Base-by-base conservation (phyloP, 306 rosid genomes). In the Trifolium fragiferum region DNA sequence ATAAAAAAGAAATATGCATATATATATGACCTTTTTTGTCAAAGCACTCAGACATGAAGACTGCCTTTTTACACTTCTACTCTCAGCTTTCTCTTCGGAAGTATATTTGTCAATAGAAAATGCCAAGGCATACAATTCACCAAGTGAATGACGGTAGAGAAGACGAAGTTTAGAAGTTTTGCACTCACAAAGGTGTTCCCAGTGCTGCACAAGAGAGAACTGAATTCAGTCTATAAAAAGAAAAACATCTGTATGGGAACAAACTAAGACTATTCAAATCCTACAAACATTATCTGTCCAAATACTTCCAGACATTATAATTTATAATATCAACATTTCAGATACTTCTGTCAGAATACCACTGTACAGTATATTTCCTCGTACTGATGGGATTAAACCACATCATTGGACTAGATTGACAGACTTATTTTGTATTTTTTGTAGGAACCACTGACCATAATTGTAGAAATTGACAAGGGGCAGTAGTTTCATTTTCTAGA, bases 141-240 rank as follows among this genome's bases (percentile, higher is more conserved):
- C 94, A 33, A 94, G 92, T 68, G 98, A 86, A 68, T 91, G 91
- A 44, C 98, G 98, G 72, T 91, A 94, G 67, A 83, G 87, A 84
- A 94, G 93, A 61, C 89, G 67, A 3, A 80, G 91, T 74, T 80
- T 87, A 66, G 82, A 77, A 85, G 88, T 79, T 83, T 90, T 86
- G 87, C 98, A 94, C 82, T 94, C 98, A 80, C 98, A 94, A 74
- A 94, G 97, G 81, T 80, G 95, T 78, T 90, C 86, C 87, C 88
- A 91, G 25, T 94, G 98, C 98, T 94, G 92, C 84, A 84, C 11
- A 70, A 80, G 46, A 78, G 55, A 64, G 30, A 85, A 65, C 40
- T 37, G 71, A 38, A 53, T 70, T 81, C 75, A 84, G 78, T 73
- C 54, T 70, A 78, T 20, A 13, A 25, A 75, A 30, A 27, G 13